Evolutionary conservation across 2,329 filamentous ascomycete genomes (phyloP).

Genomic region (Sarocladium strictum): DNA sequence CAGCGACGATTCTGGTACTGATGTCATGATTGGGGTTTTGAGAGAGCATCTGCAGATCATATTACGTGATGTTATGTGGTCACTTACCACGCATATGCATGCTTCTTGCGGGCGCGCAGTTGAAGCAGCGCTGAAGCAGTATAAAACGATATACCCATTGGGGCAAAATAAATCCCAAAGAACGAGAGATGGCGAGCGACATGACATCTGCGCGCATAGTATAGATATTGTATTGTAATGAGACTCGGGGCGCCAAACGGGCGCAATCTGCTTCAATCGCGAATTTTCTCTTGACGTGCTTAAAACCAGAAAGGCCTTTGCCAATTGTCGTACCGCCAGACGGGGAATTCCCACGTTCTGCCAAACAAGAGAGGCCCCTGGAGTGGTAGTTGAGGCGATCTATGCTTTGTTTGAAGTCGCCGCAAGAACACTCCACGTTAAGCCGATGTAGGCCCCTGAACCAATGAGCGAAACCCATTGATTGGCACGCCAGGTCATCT

Average conservation of each 20-base stretch:
- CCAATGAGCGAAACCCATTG: background rate
- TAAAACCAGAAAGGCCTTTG: background rate
- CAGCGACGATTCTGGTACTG: background rate
- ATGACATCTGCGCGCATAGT: background rate
- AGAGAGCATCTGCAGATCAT: background rate
- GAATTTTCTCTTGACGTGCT: too few species aligned
- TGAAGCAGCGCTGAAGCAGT: background rate
- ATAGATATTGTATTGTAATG: slow-evolving; percentile 6
- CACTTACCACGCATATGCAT: background rate
- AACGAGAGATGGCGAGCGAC: background rate
- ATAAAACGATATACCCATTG: slow-evolving; percentile 6
- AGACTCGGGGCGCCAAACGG: background rate
- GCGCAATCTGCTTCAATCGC: slow-evolving; percentile 2
- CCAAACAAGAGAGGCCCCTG: background rate
- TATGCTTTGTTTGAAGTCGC: background rate
- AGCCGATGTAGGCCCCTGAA: slow-evolving; percentile 7
- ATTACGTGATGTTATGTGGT: background rate
- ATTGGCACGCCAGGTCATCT: background rate
- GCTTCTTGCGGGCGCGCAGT: background rate
- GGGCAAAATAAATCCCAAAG: background rate
- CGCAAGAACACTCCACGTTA: background rate
- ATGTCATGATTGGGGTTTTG: background rate
- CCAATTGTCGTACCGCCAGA: too few species aligned
- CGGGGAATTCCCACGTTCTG: too few species aligned
- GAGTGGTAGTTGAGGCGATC: too few species aligned